Conservation (phyloP, 2,329 filamentous ascomycete species). For the Xylariaceae sp. region DNA sequence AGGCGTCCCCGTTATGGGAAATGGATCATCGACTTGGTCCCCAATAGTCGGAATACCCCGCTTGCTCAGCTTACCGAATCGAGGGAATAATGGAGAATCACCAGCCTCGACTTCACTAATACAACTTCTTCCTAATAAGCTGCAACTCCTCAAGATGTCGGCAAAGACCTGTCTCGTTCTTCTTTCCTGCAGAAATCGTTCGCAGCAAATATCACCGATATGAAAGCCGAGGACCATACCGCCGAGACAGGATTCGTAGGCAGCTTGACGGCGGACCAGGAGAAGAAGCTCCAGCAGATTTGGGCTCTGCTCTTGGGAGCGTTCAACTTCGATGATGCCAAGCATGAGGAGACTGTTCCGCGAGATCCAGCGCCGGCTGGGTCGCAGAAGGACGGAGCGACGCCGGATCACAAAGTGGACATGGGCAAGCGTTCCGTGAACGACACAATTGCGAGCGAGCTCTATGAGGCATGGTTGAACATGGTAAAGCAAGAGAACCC, state of each 20-base stretch:
- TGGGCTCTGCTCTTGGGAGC: conserved; percentile 77
- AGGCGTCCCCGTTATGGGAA: conserved; percentile 4
- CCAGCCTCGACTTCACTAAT: conserved; percentile 3
- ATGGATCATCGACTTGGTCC: background rate
- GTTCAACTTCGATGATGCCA: conserved; percentile 54
- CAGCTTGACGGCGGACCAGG: conserved; percentile 82
- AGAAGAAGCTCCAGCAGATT: conserved; percentile 81
- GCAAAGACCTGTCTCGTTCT: background rate
- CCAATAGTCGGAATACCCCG: conserved; percentile 15
- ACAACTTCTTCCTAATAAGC: background rate
- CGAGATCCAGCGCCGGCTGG: conserved; percentile 12
- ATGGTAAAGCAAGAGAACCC: conserved; percentile 86
- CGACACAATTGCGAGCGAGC: conserved; percentile 55
- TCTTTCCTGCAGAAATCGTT: background rate
- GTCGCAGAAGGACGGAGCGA: background rate
- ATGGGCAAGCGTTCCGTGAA: conserved; percentile 13
- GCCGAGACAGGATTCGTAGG: conserved; percentile 52
- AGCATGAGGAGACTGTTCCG: conserved; percentile 5
- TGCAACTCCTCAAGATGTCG: conserved; percentile 1
- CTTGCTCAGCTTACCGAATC: conserved; percentile 4
- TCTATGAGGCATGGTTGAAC: conserved; percentile 86
- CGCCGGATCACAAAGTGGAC: conserved; percentile 20
- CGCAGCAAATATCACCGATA: background rate
- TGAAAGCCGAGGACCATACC: conserved; percentile 3
- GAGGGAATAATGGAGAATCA: conserved; percentile 3